These are phyloP conservation scores for Chlorella variabilis DNA, from an alignment of 163 green algal species.

Conservation along the genomic window DNA sequence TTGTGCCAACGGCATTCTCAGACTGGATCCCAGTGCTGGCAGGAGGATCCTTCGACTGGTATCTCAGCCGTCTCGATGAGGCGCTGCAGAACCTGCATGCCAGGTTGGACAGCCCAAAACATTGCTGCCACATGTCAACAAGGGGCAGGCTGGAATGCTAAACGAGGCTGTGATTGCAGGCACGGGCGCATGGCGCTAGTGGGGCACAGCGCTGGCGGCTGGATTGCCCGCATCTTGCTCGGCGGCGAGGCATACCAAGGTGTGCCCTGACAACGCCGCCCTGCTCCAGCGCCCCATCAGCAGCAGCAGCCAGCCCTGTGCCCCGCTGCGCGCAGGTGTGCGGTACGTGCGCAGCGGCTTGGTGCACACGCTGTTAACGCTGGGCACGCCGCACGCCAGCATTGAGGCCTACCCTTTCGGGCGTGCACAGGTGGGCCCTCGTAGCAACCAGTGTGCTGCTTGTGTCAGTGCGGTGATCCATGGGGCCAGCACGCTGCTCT, in stretches of 20 bases:
- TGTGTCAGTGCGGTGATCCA: no score
- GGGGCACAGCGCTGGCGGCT: conserved; percentile 55
- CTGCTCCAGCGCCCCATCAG: not conserved
- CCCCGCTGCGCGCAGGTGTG: conserved; percentile 19
- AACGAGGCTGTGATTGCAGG: not conserved
- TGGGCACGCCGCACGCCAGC: conserved; percentile 51
- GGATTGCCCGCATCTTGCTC: conserved; percentile 49
- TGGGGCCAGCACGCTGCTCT: no score
- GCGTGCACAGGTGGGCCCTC: conserved; percentile 17
- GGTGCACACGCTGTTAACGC: conserved; percentile 49
- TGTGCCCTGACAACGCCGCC: not conserved
- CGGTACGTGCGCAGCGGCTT: conserved; percentile 18
- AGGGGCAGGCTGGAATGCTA: not conserved
- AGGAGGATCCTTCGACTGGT: conserved; percentile 23
- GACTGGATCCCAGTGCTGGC: conserved; percentile 27
- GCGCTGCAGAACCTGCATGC: conserved; percentile 18
- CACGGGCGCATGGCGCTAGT: conserved; percentile 37
- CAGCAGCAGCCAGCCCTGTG: no score
- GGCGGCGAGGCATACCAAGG: conserved; percentile 44
- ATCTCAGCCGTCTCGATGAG: conserved; percentile 27
- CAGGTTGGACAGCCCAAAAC: not conserved
- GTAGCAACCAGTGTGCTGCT: no score
- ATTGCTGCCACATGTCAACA: no score
- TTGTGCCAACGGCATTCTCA: conserved; percentile 3
- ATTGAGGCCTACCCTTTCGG: conserved; percentile 50